Percentiles rank a stretch among this genome's conserved stretches.
These are phyloP conservation scores for Cladosporium sp. DNA, from an alignment of 2,329 filamentous ascomycete species.

Conservation along the genomic window DNA sequence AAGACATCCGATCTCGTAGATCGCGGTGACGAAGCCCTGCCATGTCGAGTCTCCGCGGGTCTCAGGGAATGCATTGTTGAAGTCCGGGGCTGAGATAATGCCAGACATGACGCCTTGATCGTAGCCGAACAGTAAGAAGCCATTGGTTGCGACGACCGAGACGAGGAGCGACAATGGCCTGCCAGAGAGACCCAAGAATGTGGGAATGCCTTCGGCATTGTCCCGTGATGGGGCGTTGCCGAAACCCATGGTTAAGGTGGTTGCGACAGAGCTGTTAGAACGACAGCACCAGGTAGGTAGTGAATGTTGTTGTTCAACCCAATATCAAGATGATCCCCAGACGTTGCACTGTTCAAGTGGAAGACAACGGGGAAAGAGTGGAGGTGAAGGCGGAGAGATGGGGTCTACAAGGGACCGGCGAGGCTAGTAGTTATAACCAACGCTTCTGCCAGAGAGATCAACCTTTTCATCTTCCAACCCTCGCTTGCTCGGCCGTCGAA, in stretches of 20 bases:
- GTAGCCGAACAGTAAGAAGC: constrained; percentile 10
- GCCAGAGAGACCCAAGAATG: constrained; percentile 57
- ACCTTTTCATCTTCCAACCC: not conserved
- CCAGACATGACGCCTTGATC: constrained; percentile 31
- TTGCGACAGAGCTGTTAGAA: not conserved
- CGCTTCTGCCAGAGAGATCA: not conserved
- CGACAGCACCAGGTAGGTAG: not conserved
- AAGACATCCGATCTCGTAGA: constrained; percentile 11
- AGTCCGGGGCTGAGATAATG: constrained; percentile 65
- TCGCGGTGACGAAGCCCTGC: constrained; percentile 36
- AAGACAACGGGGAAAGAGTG: not conserved
- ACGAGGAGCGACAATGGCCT: constrained; percentile 53
- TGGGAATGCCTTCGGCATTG: constrained; percentile 34
- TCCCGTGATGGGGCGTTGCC: constrained; percentile 14
- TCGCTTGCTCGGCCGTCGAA: not conserved
- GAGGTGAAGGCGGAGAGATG: not conserved
- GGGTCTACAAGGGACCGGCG: not conserved
- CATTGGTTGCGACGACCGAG: constrained; percentile 57
- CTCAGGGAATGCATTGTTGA: constrained; percentile 45
- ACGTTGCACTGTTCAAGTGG: not conserved
- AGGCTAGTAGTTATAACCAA: not conserved
- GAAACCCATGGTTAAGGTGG: not conserved
- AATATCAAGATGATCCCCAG: not conserved
- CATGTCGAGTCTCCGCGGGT: constrained; percentile 38
- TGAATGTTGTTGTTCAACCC: not conserved